Conservation (phyloP, 305 asterid species). For the Solanum hybrid region DNA sequence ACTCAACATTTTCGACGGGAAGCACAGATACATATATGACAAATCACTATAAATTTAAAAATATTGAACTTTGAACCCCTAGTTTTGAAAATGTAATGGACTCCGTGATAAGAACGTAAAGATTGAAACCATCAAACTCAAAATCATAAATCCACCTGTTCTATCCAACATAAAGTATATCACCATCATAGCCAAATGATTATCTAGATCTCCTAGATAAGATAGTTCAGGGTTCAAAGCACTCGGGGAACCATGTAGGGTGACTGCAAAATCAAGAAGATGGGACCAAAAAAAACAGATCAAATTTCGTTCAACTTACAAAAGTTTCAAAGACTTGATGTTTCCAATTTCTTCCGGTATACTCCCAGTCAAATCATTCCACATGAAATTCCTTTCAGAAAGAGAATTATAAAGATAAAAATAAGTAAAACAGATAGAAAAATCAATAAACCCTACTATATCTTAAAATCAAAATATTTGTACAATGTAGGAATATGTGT, state of each 20-base stretch:
- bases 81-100: not conserved
- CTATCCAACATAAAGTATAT: not conserved
- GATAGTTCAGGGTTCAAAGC: not conserved
- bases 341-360: conserved; percentile 40
- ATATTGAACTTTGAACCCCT: not conserved
- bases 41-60: not conserved
- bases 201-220: not conserved
- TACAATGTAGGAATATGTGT: not conserved
- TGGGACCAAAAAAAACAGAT: not conserved
- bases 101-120: not conserved
- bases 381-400: conserved; percentile 37
- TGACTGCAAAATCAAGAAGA: not conserved
- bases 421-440: conserved; percentile 3
- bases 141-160: not conserved
- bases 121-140: not conserved
- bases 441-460: not conserved
- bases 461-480: not conserved
- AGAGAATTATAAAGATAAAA: not conserved
- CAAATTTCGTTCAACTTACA: conserved; percentile 20
- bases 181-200: not conserved
- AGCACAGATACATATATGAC: not conserved
- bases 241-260: not conserved
- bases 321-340: conserved; percentile 18
- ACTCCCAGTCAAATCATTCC: conserved; percentile 37
- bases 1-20: not conserved